Conservation (phyloP, 768 basidiomycete genomes). For the Suillus lakei region DNA sequence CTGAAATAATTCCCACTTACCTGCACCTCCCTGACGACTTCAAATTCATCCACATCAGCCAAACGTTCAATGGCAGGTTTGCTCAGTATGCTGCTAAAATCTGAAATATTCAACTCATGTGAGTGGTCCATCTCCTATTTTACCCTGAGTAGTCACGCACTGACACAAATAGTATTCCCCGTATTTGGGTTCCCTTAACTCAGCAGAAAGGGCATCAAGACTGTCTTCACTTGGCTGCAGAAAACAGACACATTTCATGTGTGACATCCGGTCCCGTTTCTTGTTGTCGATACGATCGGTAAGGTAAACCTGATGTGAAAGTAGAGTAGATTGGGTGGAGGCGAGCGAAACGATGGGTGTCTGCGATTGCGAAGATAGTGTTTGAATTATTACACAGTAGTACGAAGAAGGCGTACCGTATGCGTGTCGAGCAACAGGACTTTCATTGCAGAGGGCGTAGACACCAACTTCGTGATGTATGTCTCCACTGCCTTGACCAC, state of each 20-base stretch:
- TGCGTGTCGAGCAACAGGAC: slow-evolving; percentile 93
- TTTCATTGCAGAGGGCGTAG: slow-evolving; percentile 89
- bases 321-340: slow-evolving; percentile 89
- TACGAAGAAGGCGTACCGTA: slow-evolving; percentile 61
- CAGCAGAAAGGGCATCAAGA: slow-evolving; percentile 79
- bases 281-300: slow-evolving; percentile 98
- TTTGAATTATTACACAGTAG: neutral
- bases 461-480: slow-evolving; percentile 89
- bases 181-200: slow-evolving; percentile 90
- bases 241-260: slow-evolving; percentile 98
- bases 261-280: slow-evolving; percentile 88
- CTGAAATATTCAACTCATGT: slow-evolving; percentile 44
- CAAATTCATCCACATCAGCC: slow-evolving; percentile 93
- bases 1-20: slow-evolving; percentile 45
- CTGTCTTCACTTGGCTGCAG: slow-evolving; percentile 83
- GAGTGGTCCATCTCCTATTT: slow-evolving; percentile 21
- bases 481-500: slow-evolving; percentile 94
- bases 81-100: slow-evolving; percentile 93
- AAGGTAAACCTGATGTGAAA: slow-evolving; percentile 96
- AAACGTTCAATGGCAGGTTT: slow-evolving; percentile 91
- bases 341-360: slow-evolving; percentile 96
- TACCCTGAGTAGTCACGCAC: slow-evolving; percentile 66
- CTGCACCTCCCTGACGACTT: slow-evolving; percentile 97
- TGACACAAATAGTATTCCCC: slow-evolving; percentile 99
- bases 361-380: slow-evolving; percentile 43